Percentiles rank a stretch among this genome's conserved stretches.
Conservation (phyloP, 768 basidiomycete species). For the Suillus sp. region DNA sequence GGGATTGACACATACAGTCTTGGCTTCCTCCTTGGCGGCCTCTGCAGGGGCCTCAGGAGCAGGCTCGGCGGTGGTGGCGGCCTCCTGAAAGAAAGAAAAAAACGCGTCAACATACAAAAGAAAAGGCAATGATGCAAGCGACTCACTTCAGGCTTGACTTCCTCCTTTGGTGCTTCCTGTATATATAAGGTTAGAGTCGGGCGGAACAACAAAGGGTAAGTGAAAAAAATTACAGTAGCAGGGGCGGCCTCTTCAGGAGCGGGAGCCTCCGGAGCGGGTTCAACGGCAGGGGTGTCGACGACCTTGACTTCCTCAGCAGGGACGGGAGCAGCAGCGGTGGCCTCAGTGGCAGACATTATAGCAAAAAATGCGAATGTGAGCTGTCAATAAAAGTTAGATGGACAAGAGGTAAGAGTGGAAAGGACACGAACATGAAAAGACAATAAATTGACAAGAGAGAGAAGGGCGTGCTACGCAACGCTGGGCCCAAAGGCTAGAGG, state of each 20-base stretch:
- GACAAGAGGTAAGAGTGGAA: constrained; percentile 4
- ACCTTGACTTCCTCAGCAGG: constrained; percentile 58
- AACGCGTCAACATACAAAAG: neutral
- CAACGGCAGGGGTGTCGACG: constrained; percentile 41
- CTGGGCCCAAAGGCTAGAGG: constrained; percentile 51
- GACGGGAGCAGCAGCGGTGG: constrained; percentile 40
- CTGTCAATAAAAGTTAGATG: constrained; percentile 34
- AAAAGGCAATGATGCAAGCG: too few species aligned
- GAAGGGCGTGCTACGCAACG: constrained; percentile 60
- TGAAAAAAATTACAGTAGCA: constrained; percentile 34
- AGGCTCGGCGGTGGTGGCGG: constrained; percentile 29
- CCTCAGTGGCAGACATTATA: constrained; percentile 86
- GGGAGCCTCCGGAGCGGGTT: constrained; percentile 33
- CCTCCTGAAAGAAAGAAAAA: constrained; percentile 34
- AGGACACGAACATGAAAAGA: constrained; percentile 47
- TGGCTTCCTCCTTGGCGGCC: constrained; percentile 44
- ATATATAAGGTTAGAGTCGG: constrained; percentile 5
- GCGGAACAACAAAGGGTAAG: constrained; percentile 8
- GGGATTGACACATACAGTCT: constrained; percentile 35
- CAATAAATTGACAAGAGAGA: constrained; percentile 62
- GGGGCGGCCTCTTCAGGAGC: constrained; percentile 38
- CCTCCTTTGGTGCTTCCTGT: constrained; percentile 47
- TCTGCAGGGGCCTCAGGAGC: constrained; percentile 26
- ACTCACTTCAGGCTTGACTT: constrained; percentile 41
- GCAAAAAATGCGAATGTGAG: constrained; percentile 56